Conservation (phyloP, 2,329 filamentous ascomycete genomes). For the Cucurbitaria berberidis region DNA sequence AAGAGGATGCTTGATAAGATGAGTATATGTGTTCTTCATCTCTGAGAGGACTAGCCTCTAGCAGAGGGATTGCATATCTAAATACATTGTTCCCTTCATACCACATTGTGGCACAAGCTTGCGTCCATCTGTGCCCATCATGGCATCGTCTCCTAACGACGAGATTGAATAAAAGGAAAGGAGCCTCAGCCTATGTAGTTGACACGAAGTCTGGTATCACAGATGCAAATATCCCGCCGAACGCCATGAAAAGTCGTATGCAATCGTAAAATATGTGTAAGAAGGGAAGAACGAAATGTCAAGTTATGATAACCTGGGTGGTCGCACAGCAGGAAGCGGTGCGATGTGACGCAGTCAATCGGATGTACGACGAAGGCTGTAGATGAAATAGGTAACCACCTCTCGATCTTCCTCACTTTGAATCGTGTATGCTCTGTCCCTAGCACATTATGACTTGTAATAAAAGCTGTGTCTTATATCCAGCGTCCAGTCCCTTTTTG, state of each 20-base stretch:
- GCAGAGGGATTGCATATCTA: constrained; percentile 5
- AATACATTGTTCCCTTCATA: constrained; percentile 11
- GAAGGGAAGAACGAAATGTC: constrained; percentile 22
- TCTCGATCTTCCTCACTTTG: neutral
- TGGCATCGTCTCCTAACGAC: constrained; percentile 5
- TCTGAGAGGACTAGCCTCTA: constrained; percentile 8
- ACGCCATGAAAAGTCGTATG: constrained; percentile 38
- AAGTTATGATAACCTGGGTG: constrained; percentile 13
- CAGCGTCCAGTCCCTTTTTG: constrained; percentile 24
- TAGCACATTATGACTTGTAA: neutral
- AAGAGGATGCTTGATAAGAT: neutral
- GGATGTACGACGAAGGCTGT: constrained; percentile 3
- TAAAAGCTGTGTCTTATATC: constrained; percentile 18
- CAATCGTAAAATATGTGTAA: constrained; percentile 39
- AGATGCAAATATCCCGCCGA: constrained; percentile 31
- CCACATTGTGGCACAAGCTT: neutral
- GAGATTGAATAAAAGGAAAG: constrained; percentile 16
- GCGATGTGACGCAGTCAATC: constrained; percentile 15
- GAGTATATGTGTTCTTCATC: constrained; percentile 9
- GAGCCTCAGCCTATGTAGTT: constrained; percentile 39
- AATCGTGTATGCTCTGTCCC: neutral
- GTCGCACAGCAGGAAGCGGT: constrained; percentile 17
- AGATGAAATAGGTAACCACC: constrained; percentile 1
- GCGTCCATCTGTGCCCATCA: constrained; percentile 1
- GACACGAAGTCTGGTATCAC: constrained; percentile 50